These are phyloP conservation scores for Malassezia vespertilionis DNA, from an alignment of 1,284 basidiomycete genomes.

Conservation along the genomic window DNA sequence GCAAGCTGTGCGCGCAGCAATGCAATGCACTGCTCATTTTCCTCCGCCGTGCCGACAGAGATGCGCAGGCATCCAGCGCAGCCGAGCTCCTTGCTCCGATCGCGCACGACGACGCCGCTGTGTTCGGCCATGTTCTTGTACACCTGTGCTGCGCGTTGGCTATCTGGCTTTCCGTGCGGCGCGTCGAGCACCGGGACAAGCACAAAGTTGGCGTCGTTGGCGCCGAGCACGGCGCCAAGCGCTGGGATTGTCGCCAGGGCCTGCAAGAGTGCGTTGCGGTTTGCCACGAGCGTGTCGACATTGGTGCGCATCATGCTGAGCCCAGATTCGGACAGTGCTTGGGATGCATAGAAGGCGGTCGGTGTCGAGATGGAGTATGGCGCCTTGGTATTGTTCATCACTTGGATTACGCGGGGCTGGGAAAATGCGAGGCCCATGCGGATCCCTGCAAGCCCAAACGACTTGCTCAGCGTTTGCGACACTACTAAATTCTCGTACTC, in stretches of 20 bases:
- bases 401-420: slow-evolving; percentile 76
- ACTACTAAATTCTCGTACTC: slow-evolving; percentile 83
- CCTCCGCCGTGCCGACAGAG: slow-evolving; percentile 74
- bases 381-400: slow-evolving; percentile 90
- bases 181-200: slow-evolving; percentile 63
- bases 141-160: slow-evolving; percentile 58
- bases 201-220: slow-evolving; percentile 84
- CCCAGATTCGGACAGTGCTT: slow-evolving; percentile 62
- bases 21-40: slow-evolving; percentile 49
- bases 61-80: slow-evolving; percentile 80
- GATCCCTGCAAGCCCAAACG: slow-evolving; percentile 89
- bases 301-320: slow-evolving; percentile 61
- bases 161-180: slow-evolving; percentile 55
- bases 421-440: slow-evolving; percentile 80
- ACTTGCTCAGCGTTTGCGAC: slow-evolving; percentile 89
- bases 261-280: slow-evolving; percentile 55
- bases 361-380: slow-evolving; percentile 94
- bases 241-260: slow-evolving; percentile 51
- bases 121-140: slow-evolving; percentile 77
- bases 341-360: slow-evolving; percentile 69
- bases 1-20: slow-evolving; percentile 32
- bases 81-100: slow-evolving; percentile 71
- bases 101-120: slow-evolving; percentile 78
- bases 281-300: slow-evolving; percentile 56
- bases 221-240: slow-evolving; percentile 64